Conservation (phyloP, 176 grass and related monocot species). For the Avena atlantica region DNA sequence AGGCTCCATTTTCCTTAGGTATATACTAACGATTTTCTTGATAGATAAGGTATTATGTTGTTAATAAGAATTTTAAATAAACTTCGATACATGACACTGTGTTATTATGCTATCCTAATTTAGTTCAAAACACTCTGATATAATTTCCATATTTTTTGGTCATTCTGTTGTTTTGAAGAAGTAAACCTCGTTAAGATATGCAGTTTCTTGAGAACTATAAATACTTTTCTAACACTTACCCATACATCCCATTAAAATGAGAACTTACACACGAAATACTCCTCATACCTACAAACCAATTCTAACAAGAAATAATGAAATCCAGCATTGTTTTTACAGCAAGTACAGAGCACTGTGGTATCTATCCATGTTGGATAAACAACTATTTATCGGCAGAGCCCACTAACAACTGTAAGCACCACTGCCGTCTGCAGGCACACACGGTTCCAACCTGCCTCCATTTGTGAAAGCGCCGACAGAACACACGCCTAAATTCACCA, state of each 20-base stretch:
- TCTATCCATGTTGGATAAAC: neutral
- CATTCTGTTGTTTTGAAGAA: neutral
- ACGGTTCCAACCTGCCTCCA: neutral
- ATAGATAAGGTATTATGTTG: neutral
- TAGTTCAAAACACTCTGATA: neutral
- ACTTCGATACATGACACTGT: neutral
- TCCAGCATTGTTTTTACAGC: slow-evolving; percentile 4
- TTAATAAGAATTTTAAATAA: neutral
- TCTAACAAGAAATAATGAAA: slow-evolving; percentile 9
- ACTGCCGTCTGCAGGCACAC: neutral
- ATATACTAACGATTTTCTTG: neutral
- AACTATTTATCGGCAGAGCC: neutral
- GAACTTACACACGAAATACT: neutral
- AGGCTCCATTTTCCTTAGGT: neutral
- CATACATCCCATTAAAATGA: neutral
- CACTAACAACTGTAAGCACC: slow-evolving; percentile 6
- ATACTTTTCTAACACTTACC: neutral
- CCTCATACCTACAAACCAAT: neutral
- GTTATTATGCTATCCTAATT: neutral
- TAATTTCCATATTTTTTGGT: neutral
- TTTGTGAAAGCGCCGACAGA: neutral
- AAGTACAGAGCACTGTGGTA: neutral
- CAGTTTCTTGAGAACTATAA: neutral
- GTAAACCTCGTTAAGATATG: neutral
- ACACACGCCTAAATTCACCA: neutral